A percentile compares a stretch with the other conserved stretches of the same genome.
phyloP scores from a whole-genome alignment of 768 basidiomycete species.

The Pulveroboletus sp. region DNA sequence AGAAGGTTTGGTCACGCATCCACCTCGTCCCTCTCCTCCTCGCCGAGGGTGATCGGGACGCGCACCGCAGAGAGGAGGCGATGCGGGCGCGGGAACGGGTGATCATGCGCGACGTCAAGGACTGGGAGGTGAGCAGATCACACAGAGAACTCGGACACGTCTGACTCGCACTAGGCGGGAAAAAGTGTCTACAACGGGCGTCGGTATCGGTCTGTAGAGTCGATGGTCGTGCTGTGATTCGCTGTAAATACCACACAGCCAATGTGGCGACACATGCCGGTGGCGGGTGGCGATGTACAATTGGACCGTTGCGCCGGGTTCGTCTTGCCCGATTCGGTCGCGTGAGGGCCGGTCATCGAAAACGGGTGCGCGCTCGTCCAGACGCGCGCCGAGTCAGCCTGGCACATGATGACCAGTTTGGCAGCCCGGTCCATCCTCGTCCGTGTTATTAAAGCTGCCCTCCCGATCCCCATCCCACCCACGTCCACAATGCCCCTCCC shows the following conservation, averaged over 20 bases:
- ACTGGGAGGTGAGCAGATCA: conserved; percentile 75
- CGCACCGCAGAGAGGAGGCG: conserved; percentile 78
- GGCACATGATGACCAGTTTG: conserved; percentile 37
- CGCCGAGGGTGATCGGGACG: conserved; percentile 92
- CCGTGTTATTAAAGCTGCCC: conserved; percentile 40
- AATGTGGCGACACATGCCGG: conserved; percentile 22
- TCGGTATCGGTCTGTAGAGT: conserved; percentile 58
- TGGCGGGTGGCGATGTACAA: conserved; percentile 36
- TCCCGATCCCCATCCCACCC: conserved; percentile 21
- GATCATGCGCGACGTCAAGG: conserved; percentile 93
- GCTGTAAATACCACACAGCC: conserved; percentile 23
- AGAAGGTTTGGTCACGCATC: conserved; percentile 94
- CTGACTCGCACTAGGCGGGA: conserved; percentile 54
- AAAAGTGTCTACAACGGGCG: conserved; percentile 84
- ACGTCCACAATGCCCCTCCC: conserved; percentile 42
- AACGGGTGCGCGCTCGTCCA: background rate
- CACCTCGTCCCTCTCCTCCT: conserved; percentile 89
- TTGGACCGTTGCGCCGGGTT: conserved; percentile 17
- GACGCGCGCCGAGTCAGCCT: conserved; percentile 38
- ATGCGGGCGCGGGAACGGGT: conserved; percentile 74
- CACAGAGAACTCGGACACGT: conserved; percentile 15
- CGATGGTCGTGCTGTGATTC: conserved; percentile 57
- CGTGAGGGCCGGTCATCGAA: no score
- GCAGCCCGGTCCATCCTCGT: conserved; percentile 29
- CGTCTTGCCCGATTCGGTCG: background rate